Conservation (phyloP, 495 filamentous ascomycete genomes). For the Aspergillus haitiensis region DNA sequence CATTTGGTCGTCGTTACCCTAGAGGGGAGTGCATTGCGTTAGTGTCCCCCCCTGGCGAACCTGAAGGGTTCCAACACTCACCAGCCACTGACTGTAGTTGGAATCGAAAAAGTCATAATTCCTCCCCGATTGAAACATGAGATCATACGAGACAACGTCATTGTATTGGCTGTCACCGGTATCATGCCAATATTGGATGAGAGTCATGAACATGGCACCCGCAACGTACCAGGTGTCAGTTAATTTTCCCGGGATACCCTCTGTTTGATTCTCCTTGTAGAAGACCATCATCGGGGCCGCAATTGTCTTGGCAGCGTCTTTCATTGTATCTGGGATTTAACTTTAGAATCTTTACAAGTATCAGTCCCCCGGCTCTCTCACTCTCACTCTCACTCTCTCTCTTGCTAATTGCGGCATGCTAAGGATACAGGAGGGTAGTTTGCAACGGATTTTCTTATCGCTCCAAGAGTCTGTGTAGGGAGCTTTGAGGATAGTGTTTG, state of each 20-base stretch:
- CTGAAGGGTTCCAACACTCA: slow-evolving; percentile 4
- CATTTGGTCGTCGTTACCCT: slow-evolving; percentile 54
- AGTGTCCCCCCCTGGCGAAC: too few relatives aligned
- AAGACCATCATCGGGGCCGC: slow-evolving; percentile 46
- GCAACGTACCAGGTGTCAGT: slow-evolving; percentile 50
- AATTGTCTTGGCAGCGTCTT: slow-evolving; percentile 25
- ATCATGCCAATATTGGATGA: slow-evolving; percentile 53
- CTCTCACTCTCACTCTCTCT: too few relatives aligned
- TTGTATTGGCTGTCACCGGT: slow-evolving; percentile 50
- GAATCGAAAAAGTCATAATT: slow-evolving; percentile 44
- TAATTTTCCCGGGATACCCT: slow-evolving; percentile 41
- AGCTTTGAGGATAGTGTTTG: too few relatives aligned
- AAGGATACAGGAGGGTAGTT: background rate
- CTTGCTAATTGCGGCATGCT: background rate
- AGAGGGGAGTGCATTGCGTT: background rate
- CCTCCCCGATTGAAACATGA: slow-evolving; percentile 45
- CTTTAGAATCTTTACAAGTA: slow-evolving; percentile 5
- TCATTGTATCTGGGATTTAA: slow-evolving; percentile 21
- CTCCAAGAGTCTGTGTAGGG: too few relatives aligned
- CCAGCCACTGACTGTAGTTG: slow-evolving; percentile 34
- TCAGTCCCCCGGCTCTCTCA: background rate
- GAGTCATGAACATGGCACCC: slow-evolving; percentile 49
- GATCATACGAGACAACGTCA: slow-evolving; percentile 41
- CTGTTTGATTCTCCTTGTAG: slow-evolving; percentile 46
- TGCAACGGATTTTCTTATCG: background rate